Evolutionary conservation across 306 rosid species (phyloP).

Genomic region (Cotoneaster glaucophyllus): DNA sequence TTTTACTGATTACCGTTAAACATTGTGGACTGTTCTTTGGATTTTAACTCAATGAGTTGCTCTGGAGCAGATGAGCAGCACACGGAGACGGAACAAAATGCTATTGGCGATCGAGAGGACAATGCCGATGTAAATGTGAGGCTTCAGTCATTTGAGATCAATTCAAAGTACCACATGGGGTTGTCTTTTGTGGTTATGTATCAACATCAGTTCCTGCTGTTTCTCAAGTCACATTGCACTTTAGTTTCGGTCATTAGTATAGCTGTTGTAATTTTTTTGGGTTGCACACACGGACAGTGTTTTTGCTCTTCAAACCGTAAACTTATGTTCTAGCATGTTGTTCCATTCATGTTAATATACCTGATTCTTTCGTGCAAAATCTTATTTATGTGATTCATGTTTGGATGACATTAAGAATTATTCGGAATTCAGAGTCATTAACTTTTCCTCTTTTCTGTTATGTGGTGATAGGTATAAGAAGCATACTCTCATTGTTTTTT

Average conservation of each 20-base stretch:
- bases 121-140: conserved; percentile 14
- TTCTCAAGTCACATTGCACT: neutral
- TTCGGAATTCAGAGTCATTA: neutral
- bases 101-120: conserved; percentile 3
- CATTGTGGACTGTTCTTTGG: neutral
- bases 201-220: neutral
- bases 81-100: conserved; percentile 13
- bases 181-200: neutral
- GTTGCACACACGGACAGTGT: neutral
- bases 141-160: neutral
- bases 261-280: neutral
- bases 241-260: neutral
- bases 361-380: neutral
- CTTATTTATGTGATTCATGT: neutral
- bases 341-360: neutral
- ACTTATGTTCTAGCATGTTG: neutral
- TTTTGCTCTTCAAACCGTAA: neutral
- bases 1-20: neutral
- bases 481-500: neutral
- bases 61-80: conserved; percentile 21
- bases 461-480: neutral
- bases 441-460: neutral
- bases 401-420: neutral
- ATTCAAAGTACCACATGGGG: neutral
- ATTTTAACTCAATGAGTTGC: neutral